phyloP scores from a whole-genome alignment of 164 flowering plant species.

The Tinospora cordifolia region DNA sequence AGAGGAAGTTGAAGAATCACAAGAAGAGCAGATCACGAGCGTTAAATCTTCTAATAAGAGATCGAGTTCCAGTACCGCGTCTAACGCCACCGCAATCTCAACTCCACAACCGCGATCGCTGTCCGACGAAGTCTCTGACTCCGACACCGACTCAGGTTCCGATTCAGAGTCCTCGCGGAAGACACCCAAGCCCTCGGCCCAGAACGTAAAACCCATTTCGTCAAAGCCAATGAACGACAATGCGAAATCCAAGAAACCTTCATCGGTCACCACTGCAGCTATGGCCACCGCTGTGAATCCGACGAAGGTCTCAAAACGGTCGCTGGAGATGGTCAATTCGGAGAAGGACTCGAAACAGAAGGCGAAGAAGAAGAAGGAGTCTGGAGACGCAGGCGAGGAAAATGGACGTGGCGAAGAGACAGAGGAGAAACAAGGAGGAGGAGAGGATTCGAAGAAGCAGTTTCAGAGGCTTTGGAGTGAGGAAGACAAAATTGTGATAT shows the following conservation, averaged over 20 bases:
- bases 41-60: not conserved
- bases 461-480: slow-evolving; percentile 33
- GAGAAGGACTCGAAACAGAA: slow-evolving; percentile 1
- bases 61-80: not conserved
- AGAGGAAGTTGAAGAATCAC: not conserved
- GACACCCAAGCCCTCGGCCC: not conserved
- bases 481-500: slow-evolving; percentile 37
- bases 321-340: not conserved
- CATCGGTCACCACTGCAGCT: not conserved
- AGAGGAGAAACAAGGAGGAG: slow-evolving; percentile 9
- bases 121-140: not conserved
- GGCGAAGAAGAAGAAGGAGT: slow-evolving; percentile 8
- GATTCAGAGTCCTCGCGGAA: slow-evolving; percentile 3
- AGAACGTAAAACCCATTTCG: slow-evolving; percentile 4
- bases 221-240: slow-evolving; percentile 8
- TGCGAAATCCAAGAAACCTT: slow-evolving; percentile 2
- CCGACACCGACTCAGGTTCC: slow-evolving; percentile 2
- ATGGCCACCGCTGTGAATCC: not conserved
- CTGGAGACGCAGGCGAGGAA: slow-evolving; percentile 1
- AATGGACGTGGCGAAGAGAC: not conserved
- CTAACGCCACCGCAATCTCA: not conserved
- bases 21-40: not conserved
- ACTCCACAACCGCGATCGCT: not conserved
- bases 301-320: not conserved
- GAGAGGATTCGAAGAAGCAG: slow-evolving; percentile 7